These are phyloP conservation scores for Naganishia cerealis DNA, from an alignment of 1,284 basidiomycete genomes.

Conservation along the genomic window DNA sequence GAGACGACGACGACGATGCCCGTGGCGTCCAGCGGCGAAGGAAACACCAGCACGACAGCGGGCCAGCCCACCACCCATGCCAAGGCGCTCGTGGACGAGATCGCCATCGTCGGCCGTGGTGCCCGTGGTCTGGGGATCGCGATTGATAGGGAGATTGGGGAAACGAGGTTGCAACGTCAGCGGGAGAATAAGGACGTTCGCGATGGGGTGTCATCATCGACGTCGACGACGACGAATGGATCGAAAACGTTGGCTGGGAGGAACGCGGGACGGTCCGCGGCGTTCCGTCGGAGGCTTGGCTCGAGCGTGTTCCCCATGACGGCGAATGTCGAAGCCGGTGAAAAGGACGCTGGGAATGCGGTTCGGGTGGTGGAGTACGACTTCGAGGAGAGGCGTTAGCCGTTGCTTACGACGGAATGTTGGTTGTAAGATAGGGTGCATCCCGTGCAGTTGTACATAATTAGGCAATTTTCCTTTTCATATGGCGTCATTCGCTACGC, in stretches of 20 bases:
- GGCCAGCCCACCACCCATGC: neutral
- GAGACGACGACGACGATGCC: slow-evolving; percentile 18
- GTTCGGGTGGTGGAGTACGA: slow-evolving; percentile 29
- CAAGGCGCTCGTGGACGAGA: slow-evolving; percentile 38
- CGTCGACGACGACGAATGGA: neutral
- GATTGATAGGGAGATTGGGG: slow-evolving; percentile 48
- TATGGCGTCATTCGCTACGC: neutral
- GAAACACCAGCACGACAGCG: neutral
- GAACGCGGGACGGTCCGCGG: neutral
- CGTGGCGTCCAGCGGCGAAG: neutral
- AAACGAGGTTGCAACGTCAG: slow-evolving; percentile 13
- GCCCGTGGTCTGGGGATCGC: slow-evolving; percentile 52
- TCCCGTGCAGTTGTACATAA: too few species aligned
- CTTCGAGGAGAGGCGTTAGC: slow-evolving; percentile 36
- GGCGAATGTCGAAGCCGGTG: slow-evolving; percentile 1
- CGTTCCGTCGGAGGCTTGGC: slow-evolving; percentile 10
- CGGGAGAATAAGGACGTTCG: neutral
- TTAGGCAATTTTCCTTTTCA: too few species aligned
- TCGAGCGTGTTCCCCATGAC: slow-evolving; percentile 12
- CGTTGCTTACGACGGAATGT: neutral
- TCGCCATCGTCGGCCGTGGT: slow-evolving; percentile 50
- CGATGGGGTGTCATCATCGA: neutral
- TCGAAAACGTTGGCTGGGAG: neutral
- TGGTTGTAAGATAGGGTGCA: neutral
- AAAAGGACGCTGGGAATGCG: neutral